Evolutionary conservation across 2,329 filamentous ascomycete species (phyloP).

Genomic region (Metarhizium humberi): DNA sequence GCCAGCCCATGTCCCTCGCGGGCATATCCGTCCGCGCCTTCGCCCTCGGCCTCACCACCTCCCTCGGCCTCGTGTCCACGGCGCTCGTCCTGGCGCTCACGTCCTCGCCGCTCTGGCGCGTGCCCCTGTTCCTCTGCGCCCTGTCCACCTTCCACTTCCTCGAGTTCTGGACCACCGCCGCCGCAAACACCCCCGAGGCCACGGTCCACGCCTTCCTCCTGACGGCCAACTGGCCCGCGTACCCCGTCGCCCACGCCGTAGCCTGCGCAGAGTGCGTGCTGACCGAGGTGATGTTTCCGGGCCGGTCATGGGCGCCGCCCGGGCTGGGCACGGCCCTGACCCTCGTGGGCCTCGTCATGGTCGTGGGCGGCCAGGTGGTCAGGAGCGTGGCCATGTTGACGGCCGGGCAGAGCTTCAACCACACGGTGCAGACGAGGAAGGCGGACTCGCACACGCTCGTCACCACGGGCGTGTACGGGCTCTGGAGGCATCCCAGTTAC

Average conservation of each 20-base stretch:
- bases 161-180: slow-evolving; percentile 86
- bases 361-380: slow-evolving; percentile 62
- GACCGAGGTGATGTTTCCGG: slow-evolving; percentile 46
- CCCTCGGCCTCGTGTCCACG: slow-evolving; percentile 24
- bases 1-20: slow-evolving; percentile 45
- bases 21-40: slow-evolving; percentile 52
- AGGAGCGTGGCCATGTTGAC: slow-evolving; percentile 81
- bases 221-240: slow-evolving; percentile 73
- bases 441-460: slow-evolving; percentile 68
- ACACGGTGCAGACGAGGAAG: slow-evolving; percentile 66
- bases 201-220: slow-evolving; percentile 72
- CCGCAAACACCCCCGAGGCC: slow-evolving; percentile 69
- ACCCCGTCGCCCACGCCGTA: slow-evolving; percentile 70
- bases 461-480: slow-evolving; percentile 67
- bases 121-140: slow-evolving; percentile 56
- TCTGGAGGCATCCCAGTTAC: slow-evolving; percentile 80
- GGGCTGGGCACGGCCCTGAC: slow-evolving; percentile 32
- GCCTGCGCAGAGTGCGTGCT: slow-evolving; percentile 66
- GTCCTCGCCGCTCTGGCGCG: slow-evolving; percentile 45
- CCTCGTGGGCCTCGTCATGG: slow-evolving; percentile 51
- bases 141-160: slow-evolving; percentile 88
- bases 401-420: slow-evolving; percentile 87
- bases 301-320: slow-evolving; percentile 35
- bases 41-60: slow-evolving; percentile 37
- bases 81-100: slow-evolving; percentile 24